Evolutionary conservation across 2,329 filamentous ascomycete genomes (phyloP), one percentile per base, ranked within the genome.

Genomic region (Monilinia aucupariae): DNA sequence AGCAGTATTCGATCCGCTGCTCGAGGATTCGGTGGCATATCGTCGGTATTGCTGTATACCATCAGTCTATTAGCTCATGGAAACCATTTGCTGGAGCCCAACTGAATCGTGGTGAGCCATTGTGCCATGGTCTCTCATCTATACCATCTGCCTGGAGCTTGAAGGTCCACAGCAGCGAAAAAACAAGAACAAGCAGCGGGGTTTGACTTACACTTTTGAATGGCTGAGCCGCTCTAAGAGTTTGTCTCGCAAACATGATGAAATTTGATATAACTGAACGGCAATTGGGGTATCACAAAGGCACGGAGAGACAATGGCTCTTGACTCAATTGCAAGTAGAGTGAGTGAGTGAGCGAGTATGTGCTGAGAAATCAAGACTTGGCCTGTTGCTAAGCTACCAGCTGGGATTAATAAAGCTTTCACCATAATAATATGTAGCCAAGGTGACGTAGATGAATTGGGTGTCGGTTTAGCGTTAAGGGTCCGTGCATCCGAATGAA

Each of bases 21-120:
- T 75, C 65, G 73, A 65, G 49, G 74, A 63, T 71, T 85, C 81
- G 68, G 90, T 89, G 63, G 92, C 90, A 77, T 96, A 97, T 72
- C 82, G 81, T 74, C 86, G 85, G 74, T 85, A 79, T 73, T 83
- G 81, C 86, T 89, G 61, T 63, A 43, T 55, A 27, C 13, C 13
- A 17, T 25, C 20, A 22, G 34, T 15, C 6, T n/a, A 25, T 55
- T 64, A 63, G 61, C 51, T 54, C 61, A 62, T 54, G 60, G 56
- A n/a, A 12, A 27, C 6, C 68, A 34, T 27, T 10, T 34, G 68
- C 17, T 32, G 58, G 27, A 61, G 59, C 48, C 60, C 25, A 1
- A 49, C 32, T 34, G 9, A 37, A 39, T 1, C n/a, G 5, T 52
- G 34, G 47, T 1, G 13, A n/a, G 27, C 22, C 13, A 20, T 37